phyloP scores from a whole-genome alignment of 148 eudicot genomes.

The Drosera capensis region DNA sequence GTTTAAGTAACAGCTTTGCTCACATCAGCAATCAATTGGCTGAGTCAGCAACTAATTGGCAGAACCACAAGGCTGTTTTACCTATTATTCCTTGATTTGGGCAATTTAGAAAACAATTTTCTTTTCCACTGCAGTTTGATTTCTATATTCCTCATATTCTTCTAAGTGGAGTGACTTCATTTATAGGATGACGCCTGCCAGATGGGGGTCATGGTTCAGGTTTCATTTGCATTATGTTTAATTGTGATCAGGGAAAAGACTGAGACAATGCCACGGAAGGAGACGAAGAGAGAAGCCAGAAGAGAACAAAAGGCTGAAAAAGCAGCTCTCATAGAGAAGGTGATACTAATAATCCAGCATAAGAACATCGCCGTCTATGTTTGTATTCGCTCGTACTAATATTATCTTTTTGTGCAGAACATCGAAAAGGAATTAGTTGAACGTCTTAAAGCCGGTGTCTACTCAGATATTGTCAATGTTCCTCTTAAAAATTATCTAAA shows the following conservation, averaged over 20 bases:
- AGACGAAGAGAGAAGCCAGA: constrained; percentile 62
- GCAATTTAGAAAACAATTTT: too few relatives aligned
- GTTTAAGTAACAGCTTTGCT: too few relatives aligned
- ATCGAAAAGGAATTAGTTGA: constrained; percentile 78
- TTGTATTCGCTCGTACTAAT: background rate
- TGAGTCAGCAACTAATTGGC: too few relatives aligned
- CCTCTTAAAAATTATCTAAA: constrained; percentile 21
- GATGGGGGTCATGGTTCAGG: too few relatives aligned
- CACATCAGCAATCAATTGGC: too few relatives aligned
- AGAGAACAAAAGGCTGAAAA: constrained; percentile 77
- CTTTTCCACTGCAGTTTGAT: too few relatives aligned
- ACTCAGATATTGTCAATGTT: constrained; percentile 53
- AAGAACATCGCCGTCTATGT: background rate
- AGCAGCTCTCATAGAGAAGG: constrained; percentile 67
- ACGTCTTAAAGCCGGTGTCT: constrained; percentile 57
- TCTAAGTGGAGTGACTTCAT: background rate
- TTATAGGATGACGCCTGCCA: background rate
- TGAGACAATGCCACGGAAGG: constrained; percentile 68
- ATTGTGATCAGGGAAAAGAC: constrained; percentile 53
- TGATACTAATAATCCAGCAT: constrained; percentile 7
- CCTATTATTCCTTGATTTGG: too few relatives aligned
- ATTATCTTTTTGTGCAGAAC: constrained; percentile 33
- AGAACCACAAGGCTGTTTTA: too few relatives aligned
- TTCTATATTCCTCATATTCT: background rate
- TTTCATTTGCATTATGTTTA: too few relatives aligned